Evolutionary conservation across 2,329 filamentous ascomycete genomes (phyloP), one percentile per base, ranked within the genome.

Genomic region (Cadophora sp.): DNA sequence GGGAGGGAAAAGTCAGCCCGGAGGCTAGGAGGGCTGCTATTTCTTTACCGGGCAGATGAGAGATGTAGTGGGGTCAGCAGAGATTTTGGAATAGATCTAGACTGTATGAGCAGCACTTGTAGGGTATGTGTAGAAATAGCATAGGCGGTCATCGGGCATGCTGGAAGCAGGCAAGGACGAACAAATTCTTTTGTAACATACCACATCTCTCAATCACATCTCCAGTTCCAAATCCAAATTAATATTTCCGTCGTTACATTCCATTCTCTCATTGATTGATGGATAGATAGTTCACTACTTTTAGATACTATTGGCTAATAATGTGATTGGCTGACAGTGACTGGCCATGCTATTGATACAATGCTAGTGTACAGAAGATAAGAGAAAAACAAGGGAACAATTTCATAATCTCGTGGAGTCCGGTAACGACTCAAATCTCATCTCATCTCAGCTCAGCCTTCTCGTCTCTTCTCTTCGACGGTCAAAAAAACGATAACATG

Each of bases 21-120:
- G 69, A 73, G n/a, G 67, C 53, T 16, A 69, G 68, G 60, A 62
- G 62, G 14, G 65, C 63, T 19, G 68, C 60, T 5, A 62, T 71
- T 59, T 43, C 68, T 24, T 24, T 70, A 48, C 62, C 64, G 2
- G 34, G 27, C 8, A 67, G 70, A 56, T 65, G 51, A 68, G 53
- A 71, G n/a, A 66, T 64, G 24, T 46, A 2, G 16, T n/a, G 51
- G 26, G 14, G 48, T 51, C n/a, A 27, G 48, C 26, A 7, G 24
- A 60, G 29, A 26, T 46, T 31, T 59, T 50, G 48, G 58, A 37
- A 64, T 55, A 31, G 48, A 62, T 48, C 27, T 62, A 60, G 53
- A n/a, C n/a, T n/a, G 53, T 58, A 58, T 58, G 29, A 58, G 53
- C 53, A 58, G 53, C 29, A 11, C 19, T 31, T 22, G 34, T 27